A percentile compares a stretch with the other conserved stretches of the same genome.
Evolutionary conservation across 2,329 filamentous ascomycete genomes (phyloP).

Genomic region (Bipolaris oryzae): DNA sequence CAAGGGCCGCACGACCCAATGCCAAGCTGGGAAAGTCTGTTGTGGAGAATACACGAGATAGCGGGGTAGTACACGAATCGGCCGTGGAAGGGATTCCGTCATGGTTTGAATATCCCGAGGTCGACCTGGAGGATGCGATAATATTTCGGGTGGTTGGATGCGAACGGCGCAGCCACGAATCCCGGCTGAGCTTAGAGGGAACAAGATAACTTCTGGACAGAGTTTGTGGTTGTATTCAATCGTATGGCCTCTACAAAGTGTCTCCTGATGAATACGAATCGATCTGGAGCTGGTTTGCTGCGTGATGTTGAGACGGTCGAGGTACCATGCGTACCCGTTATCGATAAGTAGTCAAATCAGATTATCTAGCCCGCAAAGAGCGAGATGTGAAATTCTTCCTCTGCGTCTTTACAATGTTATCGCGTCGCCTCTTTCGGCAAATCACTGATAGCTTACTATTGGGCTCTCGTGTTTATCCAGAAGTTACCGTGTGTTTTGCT

Average conservation of each 20-base stretch:
- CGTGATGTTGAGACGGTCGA: not conserved
- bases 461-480: constrained; percentile 14
- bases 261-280: not conserved
- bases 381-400: constrained; percentile 5
- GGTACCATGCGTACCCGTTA: constrained; percentile 3
- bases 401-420: constrained; percentile 41
- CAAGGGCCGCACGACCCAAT: not conserved
- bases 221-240: too few relatives aligned
- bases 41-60: constrained; percentile 9
- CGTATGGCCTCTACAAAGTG: not conserved
- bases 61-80: constrained; percentile 26
- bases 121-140: constrained; percentile 28
- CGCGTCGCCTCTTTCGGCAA: constrained; percentile 45
- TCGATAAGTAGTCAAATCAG: constrained; percentile 15
- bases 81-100: constrained; percentile 28
- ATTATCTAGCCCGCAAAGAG: constrained; percentile 1
- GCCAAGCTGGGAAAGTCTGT: constrained; percentile 6
- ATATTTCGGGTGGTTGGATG: constrained; percentile 63
- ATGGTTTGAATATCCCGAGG: constrained; percentile 23
- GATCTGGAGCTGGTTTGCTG: constrained; percentile 36
- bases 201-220: not conserved
- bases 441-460: constrained; percentile 44
- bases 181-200: constrained; percentile 59
- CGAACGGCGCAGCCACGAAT: not conserved
- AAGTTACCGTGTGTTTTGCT: constrained; percentile 18